Evolutionary conservation across 1,139 yeast species (phyloP), one percentile per base, ranked within the genome.

Genomic region (Kodamaea anthophila): DNA sequence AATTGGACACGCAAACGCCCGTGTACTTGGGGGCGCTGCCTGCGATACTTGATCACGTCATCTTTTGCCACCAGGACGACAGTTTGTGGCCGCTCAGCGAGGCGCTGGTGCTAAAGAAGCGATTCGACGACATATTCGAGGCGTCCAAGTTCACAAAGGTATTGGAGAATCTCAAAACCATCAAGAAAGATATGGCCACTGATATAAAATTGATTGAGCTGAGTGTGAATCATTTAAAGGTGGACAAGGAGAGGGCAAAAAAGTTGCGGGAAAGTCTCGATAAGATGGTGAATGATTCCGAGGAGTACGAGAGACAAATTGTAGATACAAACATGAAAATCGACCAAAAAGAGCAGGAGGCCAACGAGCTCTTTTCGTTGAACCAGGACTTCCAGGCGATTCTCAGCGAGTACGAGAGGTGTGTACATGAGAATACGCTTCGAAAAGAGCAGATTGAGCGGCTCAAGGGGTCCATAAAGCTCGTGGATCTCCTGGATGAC

Each of bases 41-140:
- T 33, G 86, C 97, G 0, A 76, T 93, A 31, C 58, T 93, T 28
- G 96, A 91, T 43, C 85, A 87, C 52, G 98, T 93, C 26, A 80
- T 91, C 3, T 93, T 93, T 53, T 91, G 98, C 49, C 99, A 93
- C 50, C 99, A 93, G 53, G 99, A 93, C 48, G 99, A 93, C 37
- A 81, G 93, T 47, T 58, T 86, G 23, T 93, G 99, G 99, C 99
- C 99, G 2, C 63, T 93, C 34, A 77, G 91, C 42, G 99, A 93
- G 54, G 94, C 98, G 1, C 70, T 94, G 5, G 73, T 73, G 9
- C 67, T 93, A 49, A 93, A 93, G 57, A 88, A 88, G 56, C 71
- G 91, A 36, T 93, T 93, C 47, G 98, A 93, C 53, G 98, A 91
- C 51, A 91, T 93, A 5, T 93, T 93, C 45, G 97, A 93, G 53